phyloP scores from a whole-genome alignment of 768 basidiomycete species.

The Rhizopogon roseolus region DNA sequence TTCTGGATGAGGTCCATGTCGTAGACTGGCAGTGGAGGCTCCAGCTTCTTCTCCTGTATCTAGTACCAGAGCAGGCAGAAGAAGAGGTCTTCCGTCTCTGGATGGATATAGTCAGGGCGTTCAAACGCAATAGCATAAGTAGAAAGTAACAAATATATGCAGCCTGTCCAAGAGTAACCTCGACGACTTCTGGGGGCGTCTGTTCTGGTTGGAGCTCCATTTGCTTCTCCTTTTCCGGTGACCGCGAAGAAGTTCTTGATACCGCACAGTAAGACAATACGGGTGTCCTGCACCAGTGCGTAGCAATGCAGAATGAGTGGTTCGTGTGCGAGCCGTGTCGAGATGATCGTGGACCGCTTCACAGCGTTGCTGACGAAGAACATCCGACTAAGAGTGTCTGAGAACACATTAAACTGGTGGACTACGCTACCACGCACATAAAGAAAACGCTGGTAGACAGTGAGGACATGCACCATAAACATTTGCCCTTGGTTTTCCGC shows the following conservation, averaged over 20 bases:
- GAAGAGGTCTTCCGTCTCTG: neutral
- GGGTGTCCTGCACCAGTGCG: neutral
- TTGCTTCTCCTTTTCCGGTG: neutral
- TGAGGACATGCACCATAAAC: neutral
- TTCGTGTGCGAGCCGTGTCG: neutral
- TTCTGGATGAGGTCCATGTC: no score
- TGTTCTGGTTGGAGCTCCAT: no score
- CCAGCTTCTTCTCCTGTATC: no score
- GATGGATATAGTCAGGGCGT: neutral
- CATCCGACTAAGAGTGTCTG: neutral
- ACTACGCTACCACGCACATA: neutral
- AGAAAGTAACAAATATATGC: neutral
- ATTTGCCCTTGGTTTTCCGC: neutral
- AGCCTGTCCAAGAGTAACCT: neutral
- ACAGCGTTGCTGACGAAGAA: neutral
- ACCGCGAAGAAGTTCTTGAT: neutral
- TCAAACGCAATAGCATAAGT: neutral
- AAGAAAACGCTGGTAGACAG: neutral
- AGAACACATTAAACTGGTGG: neutral
- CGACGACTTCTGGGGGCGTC: neutral
- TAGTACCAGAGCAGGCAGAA: neutral
- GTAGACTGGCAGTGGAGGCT: no score
- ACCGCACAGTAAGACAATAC: neutral
- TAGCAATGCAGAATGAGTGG: neutral
- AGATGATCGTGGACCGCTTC: neutral